Conservation (phyloP, 2,329 filamentous ascomycete genomes). For the Macroventuria anomochaeta region DNA sequence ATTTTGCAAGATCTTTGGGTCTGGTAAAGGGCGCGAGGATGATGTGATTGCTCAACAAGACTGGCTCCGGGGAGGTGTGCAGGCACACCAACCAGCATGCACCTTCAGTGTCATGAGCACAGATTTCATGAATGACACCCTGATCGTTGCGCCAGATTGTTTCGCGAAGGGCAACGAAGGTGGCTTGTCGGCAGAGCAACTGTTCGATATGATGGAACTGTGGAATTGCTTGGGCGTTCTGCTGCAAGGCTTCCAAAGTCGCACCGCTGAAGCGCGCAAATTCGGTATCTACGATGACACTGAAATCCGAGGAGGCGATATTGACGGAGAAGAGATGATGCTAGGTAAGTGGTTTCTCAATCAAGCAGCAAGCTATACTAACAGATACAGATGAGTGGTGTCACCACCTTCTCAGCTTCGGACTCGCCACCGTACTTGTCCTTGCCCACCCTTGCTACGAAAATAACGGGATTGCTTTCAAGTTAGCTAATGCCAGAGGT, state of each 20-base stretch:
- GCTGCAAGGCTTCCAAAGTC: slow-evolving; percentile 62
- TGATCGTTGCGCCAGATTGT: slow-evolving; percentile 63
- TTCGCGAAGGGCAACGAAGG: slow-evolving; percentile 64
- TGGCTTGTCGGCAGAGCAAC: slow-evolving; percentile 61
- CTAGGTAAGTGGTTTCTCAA: slow-evolving; percentile 52
- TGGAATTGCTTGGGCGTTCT: slow-evolving; percentile 67
- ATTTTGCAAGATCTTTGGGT: slow-evolving; percentile 69
- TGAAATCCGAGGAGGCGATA: slow-evolving; percentile 55
- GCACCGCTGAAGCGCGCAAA: slow-evolving; percentile 60
- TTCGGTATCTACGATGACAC: slow-evolving; percentile 62
- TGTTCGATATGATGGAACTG: slow-evolving; percentile 70
- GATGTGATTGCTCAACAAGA: slow-evolving; percentile 67
- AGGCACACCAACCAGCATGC: slow-evolving; percentile 57
- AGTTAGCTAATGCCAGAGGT: slow-evolving; percentile 60
- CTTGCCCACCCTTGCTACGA: slow-evolving; percentile 53
- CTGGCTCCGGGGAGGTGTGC: slow-evolving; percentile 65
- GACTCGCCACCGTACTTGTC: slow-evolving; percentile 62
- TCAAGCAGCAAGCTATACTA: slow-evolving; percentile 8
- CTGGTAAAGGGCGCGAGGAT: slow-evolving; percentile 63
- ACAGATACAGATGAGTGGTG: slow-evolving; percentile 64
- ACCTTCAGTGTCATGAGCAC: slow-evolving; percentile 57
- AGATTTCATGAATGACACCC: slow-evolving; percentile 59
- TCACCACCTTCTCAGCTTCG: slow-evolving; percentile 64
- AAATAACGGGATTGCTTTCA: slow-evolving; percentile 56
- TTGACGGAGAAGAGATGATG: slow-evolving; percentile 59